Evolutionary conservation across 140 eudicot species (phyloP), one percentile per base, ranked within the genome.

Genomic region (Stevia rebaudiana): DNA sequence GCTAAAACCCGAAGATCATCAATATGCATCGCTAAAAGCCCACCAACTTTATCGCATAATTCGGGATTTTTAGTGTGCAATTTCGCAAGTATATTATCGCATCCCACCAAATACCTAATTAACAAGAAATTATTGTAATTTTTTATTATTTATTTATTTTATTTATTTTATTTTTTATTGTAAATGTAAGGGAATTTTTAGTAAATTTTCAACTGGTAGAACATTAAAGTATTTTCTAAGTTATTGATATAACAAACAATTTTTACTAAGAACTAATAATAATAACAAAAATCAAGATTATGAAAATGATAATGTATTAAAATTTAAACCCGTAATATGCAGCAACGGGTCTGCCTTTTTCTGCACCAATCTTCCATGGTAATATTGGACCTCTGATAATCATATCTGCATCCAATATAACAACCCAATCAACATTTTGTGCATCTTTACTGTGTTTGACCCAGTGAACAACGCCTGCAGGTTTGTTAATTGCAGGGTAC

Each of bases 401-500:
- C 95, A 77, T 82, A 70, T 88, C 98, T 0, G 98, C 98, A 76
- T 92, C 98, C 8, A 92, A 67, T 55, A 92, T 85, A 16, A 92
- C 94, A 57, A 92, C 98, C 98, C 98, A 92, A 76, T 92, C 98
- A 21, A 92, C 96, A 66, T 83, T 88, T n/a, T 92, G 62, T 8
- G 96, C 95, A 11, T 92, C 95, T 75, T 85, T 64, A 79, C 98
- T 92, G 46, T 88, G 81, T 65, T 81, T 76, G 15, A 92, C 92
- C 98, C 98, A 92, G 67, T 92, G 96, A 11, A 85, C 82, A 11
- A 92, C 66, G 54, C 98, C 98, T 30, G 94, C 98, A 35, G 98
- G 98, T 74, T 92, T 92, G 81, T 92, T 92, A 55, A 87, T 87
- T 4, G 98, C 96, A 50, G 98, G 95, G 71, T 92, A 87, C 98